A percentile compares a stretch with the other conserved stretches of the same genome.
Conservation (phyloP, 2,329 filamentous ascomycete genomes). For the Hortaea sp. region DNA sequence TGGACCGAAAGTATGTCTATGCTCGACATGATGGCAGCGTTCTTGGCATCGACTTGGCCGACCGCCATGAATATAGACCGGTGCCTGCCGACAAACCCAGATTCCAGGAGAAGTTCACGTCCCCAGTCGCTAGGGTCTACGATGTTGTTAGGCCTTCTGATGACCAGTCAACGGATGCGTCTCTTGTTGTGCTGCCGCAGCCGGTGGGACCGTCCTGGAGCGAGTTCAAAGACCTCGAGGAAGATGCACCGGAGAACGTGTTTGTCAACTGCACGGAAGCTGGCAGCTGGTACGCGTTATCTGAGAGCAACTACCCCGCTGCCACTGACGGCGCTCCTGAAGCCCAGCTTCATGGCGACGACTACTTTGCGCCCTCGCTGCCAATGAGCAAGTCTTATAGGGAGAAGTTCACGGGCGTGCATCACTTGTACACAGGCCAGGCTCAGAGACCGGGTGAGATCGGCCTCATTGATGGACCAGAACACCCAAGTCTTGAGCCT, state of each 20-base stretch:
- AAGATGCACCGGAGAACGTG: slow-evolving; percentile 39
- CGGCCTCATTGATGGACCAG: slow-evolving; percentile 9
- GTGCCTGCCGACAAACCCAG: slow-evolving; percentile 12
- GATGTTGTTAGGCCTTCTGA: slow-evolving; percentile 45
- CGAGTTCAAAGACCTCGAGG: slow-evolving; percentile 17
- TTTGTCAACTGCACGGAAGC: slow-evolving; percentile 78
- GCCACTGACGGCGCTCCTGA: slow-evolving; percentile 60
- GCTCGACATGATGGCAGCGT: slow-evolving; percentile 76
- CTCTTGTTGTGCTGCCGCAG: slow-evolving; percentile 78
- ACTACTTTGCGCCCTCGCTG: slow-evolving; percentile 35
- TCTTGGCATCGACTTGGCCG: slow-evolving; percentile 64
- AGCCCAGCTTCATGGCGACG: slow-evolving; percentile 49
- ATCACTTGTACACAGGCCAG: slow-evolving; percentile 12
- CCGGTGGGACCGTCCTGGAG: slow-evolving; percentile 52
- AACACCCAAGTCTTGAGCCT: slow-evolving; percentile 12
- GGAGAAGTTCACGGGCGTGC: slow-evolving; percentile 20
- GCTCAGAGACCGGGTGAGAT: neutral
- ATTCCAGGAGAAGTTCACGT: slow-evolving; percentile 21
- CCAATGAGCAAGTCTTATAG: slow-evolving; percentile 17
- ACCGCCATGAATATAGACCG: slow-evolving; percentile 25
- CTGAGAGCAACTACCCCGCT: slow-evolving; percentile 73
- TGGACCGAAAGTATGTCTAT: slow-evolving; percentile 83
- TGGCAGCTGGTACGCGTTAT: slow-evolving; percentile 93
- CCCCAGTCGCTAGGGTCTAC: slow-evolving; percentile 23
- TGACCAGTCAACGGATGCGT: slow-evolving; percentile 54